phyloP scores from a whole-genome alignment of 768 basidiomycete genomes.

The Austroboletus eburneus region DNA sequence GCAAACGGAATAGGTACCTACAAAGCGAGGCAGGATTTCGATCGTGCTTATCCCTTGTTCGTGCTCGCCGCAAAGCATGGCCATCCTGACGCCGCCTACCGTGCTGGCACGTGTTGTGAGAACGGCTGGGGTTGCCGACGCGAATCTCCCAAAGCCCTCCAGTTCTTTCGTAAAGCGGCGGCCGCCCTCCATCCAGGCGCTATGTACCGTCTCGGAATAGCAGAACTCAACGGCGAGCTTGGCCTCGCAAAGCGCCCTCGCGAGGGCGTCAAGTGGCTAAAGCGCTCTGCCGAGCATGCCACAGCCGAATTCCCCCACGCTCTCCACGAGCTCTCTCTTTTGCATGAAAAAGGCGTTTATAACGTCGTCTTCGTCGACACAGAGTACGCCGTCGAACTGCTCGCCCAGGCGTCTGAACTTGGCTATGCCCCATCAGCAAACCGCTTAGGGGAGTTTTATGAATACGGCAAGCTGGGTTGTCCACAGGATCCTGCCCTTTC shows the following conservation, averaged over 20 bases:
- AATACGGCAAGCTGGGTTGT: conserved; percentile 98
- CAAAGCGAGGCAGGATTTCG: conserved; percentile 91
- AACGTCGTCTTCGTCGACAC: conserved; percentile 96
- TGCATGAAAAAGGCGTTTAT: conserved; percentile 97
- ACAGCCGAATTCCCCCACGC: conserved; percentile 97
- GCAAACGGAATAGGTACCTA: conserved; percentile 96
- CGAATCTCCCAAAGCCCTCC: conserved; percentile 86
- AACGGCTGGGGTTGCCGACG: conserved; percentile 97
- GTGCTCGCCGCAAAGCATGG: conserved; percentile 96
- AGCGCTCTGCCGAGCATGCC: conserved; percentile 90
- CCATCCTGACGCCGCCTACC: conserved; percentile 92
- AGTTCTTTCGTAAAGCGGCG: conserved; percentile 91
- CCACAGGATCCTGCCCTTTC: conserved; percentile 95
- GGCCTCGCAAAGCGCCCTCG: conserved; percentile 81
- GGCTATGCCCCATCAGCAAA: conserved; percentile 96
- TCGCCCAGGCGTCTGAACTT: conserved; percentile 93
- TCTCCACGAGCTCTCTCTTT: conserved; percentile 85
- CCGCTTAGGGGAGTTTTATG: conserved; percentile 95
- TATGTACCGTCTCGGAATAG: conserved; percentile 94
- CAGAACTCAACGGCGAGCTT: conserved; percentile 94
- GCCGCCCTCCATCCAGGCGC: conserved; percentile 90
- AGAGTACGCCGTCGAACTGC: conserved; percentile 90
- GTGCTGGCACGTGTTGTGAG: conserved; percentile 96
- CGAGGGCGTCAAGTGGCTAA: conserved; percentile 98
- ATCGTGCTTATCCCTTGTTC: conserved; percentile 94